phyloP scores from a whole-genome alignment of 2,329 filamentous ascomycete species.

The Talaromyces sp. region DNA sequence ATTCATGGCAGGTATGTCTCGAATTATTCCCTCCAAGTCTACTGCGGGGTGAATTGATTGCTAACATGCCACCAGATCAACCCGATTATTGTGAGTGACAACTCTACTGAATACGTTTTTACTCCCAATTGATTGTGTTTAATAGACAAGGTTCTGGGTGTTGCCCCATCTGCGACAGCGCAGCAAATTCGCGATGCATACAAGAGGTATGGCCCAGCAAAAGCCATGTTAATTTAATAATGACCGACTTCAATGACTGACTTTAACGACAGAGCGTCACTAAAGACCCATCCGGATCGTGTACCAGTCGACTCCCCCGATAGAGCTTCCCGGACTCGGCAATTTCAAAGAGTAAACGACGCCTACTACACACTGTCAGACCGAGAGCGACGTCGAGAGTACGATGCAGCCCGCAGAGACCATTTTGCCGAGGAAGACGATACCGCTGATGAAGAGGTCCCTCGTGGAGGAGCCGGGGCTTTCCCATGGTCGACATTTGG shows the following conservation, averaged over 20 bases:
- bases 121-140: not conserved
- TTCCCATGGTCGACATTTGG: constrained; percentile 77
- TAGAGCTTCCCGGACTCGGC: constrained; percentile 72
- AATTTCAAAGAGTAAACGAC: constrained; percentile 88
- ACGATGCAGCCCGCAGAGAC: constrained; percentile 68
- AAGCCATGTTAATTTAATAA: not conserved
- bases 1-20: constrained; percentile 7
- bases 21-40: not conserved
- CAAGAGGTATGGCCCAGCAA: constrained; percentile 61
- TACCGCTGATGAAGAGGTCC: constrained; percentile 48
- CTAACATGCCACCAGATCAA: constrained; percentile 17
- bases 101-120: not conserved
- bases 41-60: not conserved
- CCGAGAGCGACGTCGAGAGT: constrained; percentile 68
- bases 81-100: constrained; percentile 39
- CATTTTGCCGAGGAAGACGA: constrained; percentile 46
- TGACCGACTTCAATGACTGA: not conserved
- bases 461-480: constrained; percentile 39
- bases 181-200: constrained; percentile 91
- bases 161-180: constrained; percentile 68
- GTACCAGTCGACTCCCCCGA: constrained; percentile 81
- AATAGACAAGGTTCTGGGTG: constrained; percentile 67
- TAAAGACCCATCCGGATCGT: constrained; percentile 91
- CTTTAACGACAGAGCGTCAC: constrained; percentile 61
- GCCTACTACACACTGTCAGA: constrained; percentile 92